Conservation (phyloP, 257 asterid species). For the Thymus mandschuricus region DNA sequence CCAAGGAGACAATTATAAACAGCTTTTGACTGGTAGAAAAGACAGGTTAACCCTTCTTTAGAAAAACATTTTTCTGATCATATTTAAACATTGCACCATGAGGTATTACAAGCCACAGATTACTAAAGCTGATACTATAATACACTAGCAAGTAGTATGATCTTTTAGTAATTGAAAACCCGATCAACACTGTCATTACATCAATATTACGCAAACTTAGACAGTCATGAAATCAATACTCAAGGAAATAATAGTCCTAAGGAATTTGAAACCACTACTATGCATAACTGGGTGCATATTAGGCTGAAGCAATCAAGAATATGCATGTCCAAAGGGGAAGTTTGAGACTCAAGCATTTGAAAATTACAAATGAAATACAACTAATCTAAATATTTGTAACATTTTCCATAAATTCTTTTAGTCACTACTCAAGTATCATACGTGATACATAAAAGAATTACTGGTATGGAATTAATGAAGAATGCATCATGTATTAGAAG, state of each 20-base stretch:
- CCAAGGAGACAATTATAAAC: slow-evolving; percentile 27
- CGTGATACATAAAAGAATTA: neutral
- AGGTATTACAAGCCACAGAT: neutral
- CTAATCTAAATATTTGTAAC: no score
- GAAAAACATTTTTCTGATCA: neutral
- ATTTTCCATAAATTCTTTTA: no score
- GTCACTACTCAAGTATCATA: neutral
- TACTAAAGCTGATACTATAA: no score
- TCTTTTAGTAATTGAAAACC: neutral
- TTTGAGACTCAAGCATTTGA: neutral
- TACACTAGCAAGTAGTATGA: neutral
- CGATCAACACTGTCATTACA: neutral
- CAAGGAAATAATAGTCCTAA: neutral
- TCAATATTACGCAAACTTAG: neutral
- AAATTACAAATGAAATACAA: neutral
- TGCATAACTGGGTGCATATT: neutral
- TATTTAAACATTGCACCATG: neutral
- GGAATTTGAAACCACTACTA: neutral
- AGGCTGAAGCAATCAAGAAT: neutral
- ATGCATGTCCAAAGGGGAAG: neutral
- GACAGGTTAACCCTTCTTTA: slow-evolving; percentile 1
- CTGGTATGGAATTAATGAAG: neutral
- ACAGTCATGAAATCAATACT: neutral
- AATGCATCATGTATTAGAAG: slow-evolving; percentile 14
- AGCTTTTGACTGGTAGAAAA: slow-evolving; percentile 18